phyloP scores from a whole-genome alignment of 176 grass and related monocot species.

The Paspalum vaginatum region DNA sequence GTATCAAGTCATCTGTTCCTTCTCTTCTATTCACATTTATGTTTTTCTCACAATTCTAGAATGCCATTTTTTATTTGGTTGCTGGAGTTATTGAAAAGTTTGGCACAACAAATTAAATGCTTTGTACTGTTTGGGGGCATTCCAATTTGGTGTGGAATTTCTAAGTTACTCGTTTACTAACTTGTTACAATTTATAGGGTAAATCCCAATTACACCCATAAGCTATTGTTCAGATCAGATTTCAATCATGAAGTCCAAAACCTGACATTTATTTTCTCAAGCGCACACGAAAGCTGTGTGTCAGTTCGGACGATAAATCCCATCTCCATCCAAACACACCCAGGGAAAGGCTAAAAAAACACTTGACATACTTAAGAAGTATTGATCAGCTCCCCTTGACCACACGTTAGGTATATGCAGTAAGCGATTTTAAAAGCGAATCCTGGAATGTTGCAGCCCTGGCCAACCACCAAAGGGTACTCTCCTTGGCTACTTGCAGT shows the following conservation, averaged over 20 bases:
- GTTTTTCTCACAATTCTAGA: not conserved
- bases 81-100: conserved; percentile 25
- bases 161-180: not conserved
- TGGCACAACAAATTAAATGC: not conserved
- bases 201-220: not conserved
- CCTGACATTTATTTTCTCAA: not conserved
- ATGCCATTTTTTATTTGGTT: conserved; percentile 36
- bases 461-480: no score
- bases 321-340: no score
- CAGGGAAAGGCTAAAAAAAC: no score
- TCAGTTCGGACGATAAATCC: no score
- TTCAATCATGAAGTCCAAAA: not conserved
- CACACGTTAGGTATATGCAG: no score
- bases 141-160: conserved; percentile 10
- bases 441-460: no score
- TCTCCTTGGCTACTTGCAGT: no score
- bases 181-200: not conserved
- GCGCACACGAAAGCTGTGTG: no score
- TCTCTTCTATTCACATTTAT: conserved; percentile 12
- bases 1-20: conserved; percentile 44
- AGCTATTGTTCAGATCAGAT: not conserved
- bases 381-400: no score
- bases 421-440: no score
- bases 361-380: no score
- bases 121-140: not conserved